phyloP scores from a whole-genome alignment of 768 basidiomycete genomes.

The Daedaleopsis sinensis region DNA sequence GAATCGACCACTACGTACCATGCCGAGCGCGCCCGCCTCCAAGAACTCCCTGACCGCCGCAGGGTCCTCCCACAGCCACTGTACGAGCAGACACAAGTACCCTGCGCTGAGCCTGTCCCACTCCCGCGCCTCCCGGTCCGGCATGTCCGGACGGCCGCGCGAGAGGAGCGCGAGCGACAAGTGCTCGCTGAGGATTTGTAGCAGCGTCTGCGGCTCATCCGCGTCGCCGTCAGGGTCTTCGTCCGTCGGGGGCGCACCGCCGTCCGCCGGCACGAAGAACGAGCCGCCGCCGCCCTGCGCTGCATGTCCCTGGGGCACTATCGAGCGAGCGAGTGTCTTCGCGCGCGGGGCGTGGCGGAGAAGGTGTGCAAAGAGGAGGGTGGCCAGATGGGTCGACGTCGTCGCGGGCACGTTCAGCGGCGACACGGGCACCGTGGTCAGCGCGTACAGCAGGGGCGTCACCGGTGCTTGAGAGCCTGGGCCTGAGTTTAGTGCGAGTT shows the following conservation, averaged over 20 bases:
- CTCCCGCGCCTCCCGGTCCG: slow-evolving; percentile 75
- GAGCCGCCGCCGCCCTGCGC: slow-evolving; percentile 38
- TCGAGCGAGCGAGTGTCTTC: slow-evolving; percentile 64
- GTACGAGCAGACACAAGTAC: slow-evolving; percentile 79
- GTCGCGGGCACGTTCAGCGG: slow-evolving; percentile 59
- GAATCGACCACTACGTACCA: slow-evolving; percentile 56
- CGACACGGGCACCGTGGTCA: slow-evolving; percentile 63
- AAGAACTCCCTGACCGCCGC: slow-evolving; percentile 86
- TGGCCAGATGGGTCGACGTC: slow-evolving; percentile 72
- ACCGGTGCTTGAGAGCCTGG: slow-evolving; percentile 46
- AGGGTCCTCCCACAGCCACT: slow-evolving; percentile 98
- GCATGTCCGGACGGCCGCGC: slow-evolving; percentile 65
- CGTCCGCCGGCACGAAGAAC: slow-evolving; percentile 82
- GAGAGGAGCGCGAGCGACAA: slow-evolving; percentile 85
- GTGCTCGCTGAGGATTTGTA: slow-evolving; percentile 89
- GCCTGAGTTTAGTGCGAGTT: slow-evolving; percentile 18
- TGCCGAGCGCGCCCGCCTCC: slow-evolving; percentile 85
- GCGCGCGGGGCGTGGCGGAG: slow-evolving; percentile 66
- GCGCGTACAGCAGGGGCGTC: slow-evolving; percentile 71
- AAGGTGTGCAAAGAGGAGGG: slow-evolving; percentile 79
- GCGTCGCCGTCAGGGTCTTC: slow-evolving; percentile 35
- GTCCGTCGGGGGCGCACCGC: slow-evolving; percentile 36
- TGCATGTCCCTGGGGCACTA: slow-evolving; percentile 53
- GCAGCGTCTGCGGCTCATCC: slow-evolving; percentile 68
- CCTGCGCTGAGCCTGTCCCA: slow-evolving; percentile 91